A percentile compares a stretch with the other conserved stretches of the same genome.
phyloP scores from a whole-genome alignment of 495 filamentous ascomycete genomes.

The Xylaria cubensis region DNA sequence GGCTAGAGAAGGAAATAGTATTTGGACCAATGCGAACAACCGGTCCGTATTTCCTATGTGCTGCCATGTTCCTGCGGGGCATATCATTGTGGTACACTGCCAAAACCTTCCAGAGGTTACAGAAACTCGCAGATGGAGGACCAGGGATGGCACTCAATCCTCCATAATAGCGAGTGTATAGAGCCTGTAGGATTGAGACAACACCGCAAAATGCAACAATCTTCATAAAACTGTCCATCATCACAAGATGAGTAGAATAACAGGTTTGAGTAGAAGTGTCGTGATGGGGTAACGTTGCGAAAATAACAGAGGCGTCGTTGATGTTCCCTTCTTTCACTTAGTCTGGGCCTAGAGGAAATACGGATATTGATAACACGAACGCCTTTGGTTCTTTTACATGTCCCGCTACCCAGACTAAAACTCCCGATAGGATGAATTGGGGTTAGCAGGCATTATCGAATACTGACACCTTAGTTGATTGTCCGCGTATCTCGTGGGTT shows the following conservation, averaged over 20 bases:
- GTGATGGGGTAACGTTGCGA: background rate
- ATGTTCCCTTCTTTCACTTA: background rate
- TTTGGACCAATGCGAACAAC: too few relatives aligned
- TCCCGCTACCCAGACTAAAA: too few relatives aligned
- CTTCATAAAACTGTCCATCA: background rate
- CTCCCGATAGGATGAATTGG: too few relatives aligned
- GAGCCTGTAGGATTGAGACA: background rate
- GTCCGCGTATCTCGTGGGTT: too few relatives aligned
- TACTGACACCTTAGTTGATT: too few relatives aligned
- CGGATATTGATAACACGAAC: too few relatives aligned
- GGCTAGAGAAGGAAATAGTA: too few relatives aligned
- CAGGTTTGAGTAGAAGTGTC: background rate
- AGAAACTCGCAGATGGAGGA: slow-evolving; percentile 1
- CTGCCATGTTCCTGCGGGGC: slow-evolving; percentile 22
- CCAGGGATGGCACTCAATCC: background rate
- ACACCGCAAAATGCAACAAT: background rate
- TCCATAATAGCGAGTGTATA: background rate
- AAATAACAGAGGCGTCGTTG: background rate
- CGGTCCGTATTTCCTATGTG: slow-evolving; percentile 18
- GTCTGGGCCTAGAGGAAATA: too few relatives aligned
- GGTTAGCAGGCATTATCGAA: too few relatives aligned
- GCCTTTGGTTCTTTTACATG: too few relatives aligned
- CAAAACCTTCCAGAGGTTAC: slow-evolving; percentile 26
- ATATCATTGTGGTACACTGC: slow-evolving; percentile 27
- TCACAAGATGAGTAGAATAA: background rate